Evolutionary conservation across 805 yeast genomes (phyloP).

Genomic region (Dipodascus geniculatus): DNA sequence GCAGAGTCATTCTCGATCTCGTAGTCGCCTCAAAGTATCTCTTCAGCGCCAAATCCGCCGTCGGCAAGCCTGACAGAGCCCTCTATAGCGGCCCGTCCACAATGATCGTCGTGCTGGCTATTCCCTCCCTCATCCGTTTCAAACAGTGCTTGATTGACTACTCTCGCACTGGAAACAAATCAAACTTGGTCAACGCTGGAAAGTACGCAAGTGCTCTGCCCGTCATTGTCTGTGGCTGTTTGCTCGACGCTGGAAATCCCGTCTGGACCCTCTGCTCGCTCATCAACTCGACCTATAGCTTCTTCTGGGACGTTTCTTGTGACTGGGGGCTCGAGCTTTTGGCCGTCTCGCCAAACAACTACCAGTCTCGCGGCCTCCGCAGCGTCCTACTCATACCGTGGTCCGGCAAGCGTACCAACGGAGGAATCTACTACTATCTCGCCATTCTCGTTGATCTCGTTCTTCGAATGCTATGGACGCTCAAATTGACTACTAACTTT

Average conservation of each 20-base stretch:
- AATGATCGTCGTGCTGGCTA: conserved; percentile 24
- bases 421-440: conserved; percentile 32
- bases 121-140: conserved; percentile 69
- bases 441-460: conserved; percentile 52
- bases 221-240: conserved; percentile 29
- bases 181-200: conserved; percentile 56
- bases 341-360: conserved; percentile 14
- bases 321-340: conserved; percentile 76
- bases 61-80: conserved; percentile 24
- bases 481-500: conserved; percentile 35
- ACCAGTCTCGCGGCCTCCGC: conserved; percentile 18
- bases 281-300: conserved; percentile 64
- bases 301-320: conserved; percentile 77
- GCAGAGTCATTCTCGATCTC: conserved; percentile 65
- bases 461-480: conserved; percentile 68
- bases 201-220: conserved; percentile 65
- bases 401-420: neutral
- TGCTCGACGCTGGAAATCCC: conserved; percentile 11
- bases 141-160: conserved; percentile 75
- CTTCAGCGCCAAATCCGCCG: conserved; percentile 25
- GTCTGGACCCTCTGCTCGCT: conserved; percentile 33
- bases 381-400: conserved; percentile 7
- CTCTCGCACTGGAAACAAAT: conserved; percentile 34
- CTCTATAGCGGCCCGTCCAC: conserved; percentile 28
- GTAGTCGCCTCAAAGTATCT: conserved; percentile 40